phyloP scores from a whole-genome alignment of 2,329 filamentous ascomycete genomes.

The Hortaea sp. region DNA sequence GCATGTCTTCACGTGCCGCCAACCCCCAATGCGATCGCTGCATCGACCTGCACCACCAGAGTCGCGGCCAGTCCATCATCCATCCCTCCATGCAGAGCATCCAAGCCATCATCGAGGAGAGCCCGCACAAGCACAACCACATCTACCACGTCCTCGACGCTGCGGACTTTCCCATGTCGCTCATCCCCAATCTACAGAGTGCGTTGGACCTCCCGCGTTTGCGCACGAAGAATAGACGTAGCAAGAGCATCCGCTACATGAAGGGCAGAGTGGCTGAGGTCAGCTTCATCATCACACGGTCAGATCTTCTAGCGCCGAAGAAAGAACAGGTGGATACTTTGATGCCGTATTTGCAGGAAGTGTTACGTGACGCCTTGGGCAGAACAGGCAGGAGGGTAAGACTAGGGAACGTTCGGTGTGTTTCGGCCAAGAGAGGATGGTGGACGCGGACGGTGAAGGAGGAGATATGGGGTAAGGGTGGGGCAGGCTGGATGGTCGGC shows the following conservation, averaged over 20 bases:
- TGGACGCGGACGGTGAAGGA: constrained; percentile 83
- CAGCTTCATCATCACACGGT: constrained; percentile 82
- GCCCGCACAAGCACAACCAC: constrained; percentile 82
- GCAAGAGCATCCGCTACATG: constrained; percentile 55
- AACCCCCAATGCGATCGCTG: constrained; percentile 62
- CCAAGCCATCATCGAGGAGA: constrained; percentile 74
- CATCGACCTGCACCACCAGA: constrained; percentile 70
- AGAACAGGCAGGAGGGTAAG: constrained; percentile 57
- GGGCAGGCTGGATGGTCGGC: constrained; percentile 92
- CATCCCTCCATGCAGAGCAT: constrained; percentile 77
- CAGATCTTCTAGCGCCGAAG: constrained; percentile 73
- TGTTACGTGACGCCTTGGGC: constrained; percentile 68
- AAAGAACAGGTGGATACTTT: constrained; percentile 75
- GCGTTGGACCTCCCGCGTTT: constrained; percentile 62
- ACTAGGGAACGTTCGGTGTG: constrained; percentile 77
- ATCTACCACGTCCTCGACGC: constrained; percentile 93
- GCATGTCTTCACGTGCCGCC: too few species aligned
- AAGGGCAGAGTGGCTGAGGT: constrained; percentile 63
- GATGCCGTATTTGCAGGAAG: constrained; percentile 73
- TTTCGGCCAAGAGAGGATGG: constrained; percentile 80
- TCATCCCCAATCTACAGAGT: constrained; percentile 66
- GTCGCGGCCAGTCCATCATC: constrained; percentile 58
- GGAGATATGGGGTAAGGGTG: constrained; percentile 72
- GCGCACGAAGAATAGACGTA: constrained; percentile 70
- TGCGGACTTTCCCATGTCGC: constrained; percentile 90